Percentiles rank a stretch among this genome's conserved stretches.
These are phyloP conservation scores for Metrosideros polymorpha DNA, from an alignment of 441 rosid genomes.

Conservation along the genomic window DNA sequence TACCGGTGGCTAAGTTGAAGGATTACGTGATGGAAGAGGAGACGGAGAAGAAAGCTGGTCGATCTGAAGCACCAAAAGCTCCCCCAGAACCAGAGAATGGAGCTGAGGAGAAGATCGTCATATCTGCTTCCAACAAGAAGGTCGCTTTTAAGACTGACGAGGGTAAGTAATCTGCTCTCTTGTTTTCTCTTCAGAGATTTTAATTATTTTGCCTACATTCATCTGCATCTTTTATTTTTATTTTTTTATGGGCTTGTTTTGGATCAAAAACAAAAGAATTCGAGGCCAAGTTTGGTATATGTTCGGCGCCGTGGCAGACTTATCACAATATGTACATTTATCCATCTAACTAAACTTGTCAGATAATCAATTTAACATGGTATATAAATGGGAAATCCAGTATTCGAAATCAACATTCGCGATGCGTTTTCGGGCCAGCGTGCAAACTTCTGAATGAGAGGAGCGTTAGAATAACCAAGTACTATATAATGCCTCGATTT, in stretches of 20 bases:
- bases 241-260: background rate
- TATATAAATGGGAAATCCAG: background rate
- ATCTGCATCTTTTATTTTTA: background rate
- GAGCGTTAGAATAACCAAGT: too few species aligned
- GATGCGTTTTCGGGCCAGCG: background rate
- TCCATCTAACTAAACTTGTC: background rate
- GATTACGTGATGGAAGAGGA: constrained; percentile 23
- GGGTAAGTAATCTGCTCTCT: background rate
- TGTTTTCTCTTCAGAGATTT: background rate
- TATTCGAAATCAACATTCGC: background rate
- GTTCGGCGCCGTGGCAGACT: background rate
- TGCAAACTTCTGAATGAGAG: too few species aligned
- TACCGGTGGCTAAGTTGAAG: constrained; percentile 16
- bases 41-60: constrained; percentile 9
- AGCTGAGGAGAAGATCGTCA: background rate
- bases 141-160: background rate
- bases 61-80: background rate
- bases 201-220: background rate
- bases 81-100: background rate
- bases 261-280: background rate
- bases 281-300: background rate
- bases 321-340: background rate
- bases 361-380: background rate
- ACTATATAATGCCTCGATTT: background rate
- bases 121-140: background rate